Conservation (phyloP, 139 green algal genomes). For the Picochlorum sp. region DNA sequence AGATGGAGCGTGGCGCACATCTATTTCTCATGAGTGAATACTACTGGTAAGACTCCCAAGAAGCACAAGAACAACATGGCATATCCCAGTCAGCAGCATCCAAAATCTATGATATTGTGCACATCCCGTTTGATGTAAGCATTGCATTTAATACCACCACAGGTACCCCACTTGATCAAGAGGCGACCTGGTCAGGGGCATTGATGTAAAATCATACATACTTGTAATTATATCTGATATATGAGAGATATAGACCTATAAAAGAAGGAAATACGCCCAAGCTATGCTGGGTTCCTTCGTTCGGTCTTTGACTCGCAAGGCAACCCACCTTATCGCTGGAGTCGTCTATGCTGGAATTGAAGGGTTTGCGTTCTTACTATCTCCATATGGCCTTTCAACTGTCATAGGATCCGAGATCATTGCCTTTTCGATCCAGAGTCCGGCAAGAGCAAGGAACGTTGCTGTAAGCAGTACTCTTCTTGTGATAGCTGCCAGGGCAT, state of each 20-base stretch:
- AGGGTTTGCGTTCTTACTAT: slow-evolving; percentile 14
- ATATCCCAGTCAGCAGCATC: neutral
- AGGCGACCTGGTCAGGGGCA: too few species aligned
- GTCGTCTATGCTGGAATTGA: slow-evolving; percentile 18
- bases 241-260: too few species aligned
- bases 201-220: too few species aligned
- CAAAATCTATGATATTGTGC: too few species aligned
- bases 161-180: too few species aligned
- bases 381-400: neutral
- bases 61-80: neutral
- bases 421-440: neutral
- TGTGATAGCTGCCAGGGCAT: neutral
- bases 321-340: neutral
- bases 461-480: neutral
- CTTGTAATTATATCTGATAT: too few species aligned
- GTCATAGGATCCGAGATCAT: slow-evolving; percentile 12
- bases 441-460: neutral
- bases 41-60: neutral
- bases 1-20: neutral
- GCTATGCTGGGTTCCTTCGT: neutral
- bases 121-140: too few species aligned
- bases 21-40: too few species aligned
- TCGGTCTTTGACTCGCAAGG: neutral
- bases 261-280: neutral
- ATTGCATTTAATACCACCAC: too few species aligned